Base-by-base conservation (phyloP, 768 basidiomycete species). In the Suillus clintonianus region DNA sequence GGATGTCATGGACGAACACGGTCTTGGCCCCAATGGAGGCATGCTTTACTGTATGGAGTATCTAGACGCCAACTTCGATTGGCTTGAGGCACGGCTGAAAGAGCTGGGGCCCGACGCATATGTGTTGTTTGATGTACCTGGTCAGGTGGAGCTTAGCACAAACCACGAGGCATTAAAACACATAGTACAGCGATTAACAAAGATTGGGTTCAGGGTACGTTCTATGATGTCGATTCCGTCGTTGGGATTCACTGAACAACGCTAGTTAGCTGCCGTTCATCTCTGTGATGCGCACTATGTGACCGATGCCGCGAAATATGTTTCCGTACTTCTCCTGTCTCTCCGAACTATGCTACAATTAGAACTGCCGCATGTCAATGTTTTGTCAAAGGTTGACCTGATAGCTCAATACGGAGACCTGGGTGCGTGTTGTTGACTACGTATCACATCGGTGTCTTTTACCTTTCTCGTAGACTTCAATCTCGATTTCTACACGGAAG, bases 31-130 rank as follows among this genome's bases (percentile, higher is more conserved):
- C 0, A 99, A 99, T 68, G 97, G 97, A 15, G 97, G 87, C 7
- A 93, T 98, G 89, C 77, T 99, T 32, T 99, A 95, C 71, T 97
- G 95, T 72, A 91, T 97, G 85, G 96, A 98, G 72, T 97, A 98
- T 71, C 85, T 99, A 11, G 96, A 99, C 70, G 87, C 83, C n/a
- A 99, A 99, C 75, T 87, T 89, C 66, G 97, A 99, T 75, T 91
- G 91, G 89, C 82, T 97, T 11, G 86, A 92, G 75, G 85, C 83
- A 60, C 79, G 85, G 42, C 74, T 95, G 69, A 80, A 78, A 60
- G 87, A 85, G 69, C 79, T 91, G 24, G 90, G 87, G 19, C 79
- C 81, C 32, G 91, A 93, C 66, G 87, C 88, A 27, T 98, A 97
- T 76, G 85, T 98, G 43, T 81, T 99, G 41, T 97, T 99, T 75